Percentiles rank a stretch among this genome's conserved stretches.
phyloP scores from a whole-genome alignment of 441 rosid genomes.

The Capsella rubella region DNA sequence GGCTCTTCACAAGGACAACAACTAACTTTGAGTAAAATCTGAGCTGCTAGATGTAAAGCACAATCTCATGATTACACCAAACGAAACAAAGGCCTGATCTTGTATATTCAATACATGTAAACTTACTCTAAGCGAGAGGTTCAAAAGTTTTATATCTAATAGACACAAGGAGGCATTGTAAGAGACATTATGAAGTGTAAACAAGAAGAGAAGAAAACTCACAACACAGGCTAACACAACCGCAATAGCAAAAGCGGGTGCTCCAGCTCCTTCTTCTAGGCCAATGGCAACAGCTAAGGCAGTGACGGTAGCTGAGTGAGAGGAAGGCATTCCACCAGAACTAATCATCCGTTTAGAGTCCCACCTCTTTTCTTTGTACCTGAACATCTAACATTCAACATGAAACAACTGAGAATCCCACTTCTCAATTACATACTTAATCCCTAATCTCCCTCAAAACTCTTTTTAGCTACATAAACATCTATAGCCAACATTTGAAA shows the following conservation, averaged over 20 bases:
- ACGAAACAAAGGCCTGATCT: not conserved
- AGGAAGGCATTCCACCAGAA: conserved; percentile 99
- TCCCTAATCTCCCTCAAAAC: not conserved
- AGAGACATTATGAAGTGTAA: conserved; percentile 1
- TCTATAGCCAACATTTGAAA: not conserved
- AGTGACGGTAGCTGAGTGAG: conserved; percentile 93
- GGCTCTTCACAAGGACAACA: conserved; percentile 1
- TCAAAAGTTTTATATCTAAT: not conserved
- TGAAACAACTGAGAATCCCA: conserved; percentile 49
- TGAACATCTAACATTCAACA: conserved; percentile 74
- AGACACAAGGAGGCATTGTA: not conserved
- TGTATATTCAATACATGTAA: not conserved
- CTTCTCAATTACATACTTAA: not conserved
- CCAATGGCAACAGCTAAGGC: conserved; percentile 88
- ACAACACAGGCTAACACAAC: conserved; percentile 89
- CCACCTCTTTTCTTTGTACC: conserved; percentile 98
- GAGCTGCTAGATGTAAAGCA: conserved; percentile 1
- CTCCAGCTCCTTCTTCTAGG: conserved; percentile 76
- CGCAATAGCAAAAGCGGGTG: conserved; percentile 84
- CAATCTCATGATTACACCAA: not conserved
- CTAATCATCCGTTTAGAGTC: conserved; percentile 85
- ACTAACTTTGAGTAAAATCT: not conserved
- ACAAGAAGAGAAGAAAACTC: conserved; percentile 43
- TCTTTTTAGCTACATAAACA: not conserved
- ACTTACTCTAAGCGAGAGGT: not conserved